Evolutionary conservation across 768 basidiomycete species (phyloP), one percentile per base, ranked within the genome.

Genomic region (Russula emetica): DNA sequence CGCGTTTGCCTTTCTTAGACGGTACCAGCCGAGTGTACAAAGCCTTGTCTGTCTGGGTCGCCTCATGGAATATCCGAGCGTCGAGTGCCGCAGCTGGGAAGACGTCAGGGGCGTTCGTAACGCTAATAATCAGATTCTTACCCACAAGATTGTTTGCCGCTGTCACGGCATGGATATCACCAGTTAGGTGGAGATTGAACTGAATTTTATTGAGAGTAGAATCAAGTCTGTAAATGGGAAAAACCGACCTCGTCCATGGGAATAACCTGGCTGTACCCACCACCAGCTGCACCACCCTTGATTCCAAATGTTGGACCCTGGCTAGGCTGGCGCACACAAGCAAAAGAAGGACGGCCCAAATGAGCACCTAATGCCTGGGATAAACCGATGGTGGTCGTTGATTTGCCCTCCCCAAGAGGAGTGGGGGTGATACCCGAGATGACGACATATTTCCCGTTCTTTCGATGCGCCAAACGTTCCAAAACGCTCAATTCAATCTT

Each of bases 241-340:
- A 5, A 18, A 64, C 74, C 59, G 67, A 90, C 90, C 79, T 98
- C 96, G 71, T 98, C 96, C 96, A 98, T 98, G 47, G 96, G 96
- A 76, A 98, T 98, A 71, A 99, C 92, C 73, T 97, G 95, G 73
- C 92, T 94, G 79, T 98, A 99, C 58, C 96, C 96, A 65, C 96
- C 96, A 45, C 97, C 96, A 49, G 96, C 96, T 42, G 96, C 96
- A 70, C 96, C 97, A 69, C 96, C 96, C 76, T 99, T 99, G 80
- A 99, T 97, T 69, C 96, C 96, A 73, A 98, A 99, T 0, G 96
- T 98, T 38, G 96, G 96, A 14, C 97, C 96, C 76, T 99, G 96
- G 77, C 93, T 94, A 5, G 97, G 97, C 73, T 99, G 97, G 60
- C 96, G 88, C 26, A 98, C 94, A 74, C 94, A 97, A 52, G 97